Base-by-base conservation (phyloP, 2,329 filamentous ascomycete genomes). In the Chaetomiaceae sp. region DNA sequence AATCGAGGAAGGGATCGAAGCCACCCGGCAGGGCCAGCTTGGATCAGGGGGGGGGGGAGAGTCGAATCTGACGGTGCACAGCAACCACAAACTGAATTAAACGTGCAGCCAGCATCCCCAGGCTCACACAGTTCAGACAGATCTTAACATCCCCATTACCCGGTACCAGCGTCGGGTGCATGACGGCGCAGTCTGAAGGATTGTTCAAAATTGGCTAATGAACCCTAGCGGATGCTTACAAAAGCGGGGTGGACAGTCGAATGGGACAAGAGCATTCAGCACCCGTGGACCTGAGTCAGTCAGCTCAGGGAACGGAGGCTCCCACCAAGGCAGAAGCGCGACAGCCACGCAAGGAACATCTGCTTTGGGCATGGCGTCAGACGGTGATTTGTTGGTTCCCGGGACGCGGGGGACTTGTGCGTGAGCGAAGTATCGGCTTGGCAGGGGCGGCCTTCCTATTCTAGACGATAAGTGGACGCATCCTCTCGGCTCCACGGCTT, bases 331-430 rank as follows among this genome's bases (percentile, higher is more conserved):
- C 27, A 37, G 25, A 32, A 21, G 30, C 30, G 44, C 9, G 11
- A 9, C 20, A 16, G 23, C 8, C 34, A 11, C 14, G 30, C 34
- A 44, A 34, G 8, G 6, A 9, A 6, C 23, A 23, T 7, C 45
- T 49, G 45, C 27, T 43, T 51, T 43, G 25, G 47, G 53, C 10
- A 25, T 51, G 48, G 48, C 48, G 30, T 29, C 3, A 6, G 33
- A 16, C 27, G 20, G n/a, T 11, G 13, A 7, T 29, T 13, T 44
- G 47, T 43, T 47, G 47, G 47, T 54, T 47, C 47, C 11, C 10
- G 16, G 11, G 32, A 51, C 43, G 53, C 53, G 48, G 48, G 48
- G 53, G 5, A 51, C 53, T 51, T 55, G 53, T 55, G 53, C 38
- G 25, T 33, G 46, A 33, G 36, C 42, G 34, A 47, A 43, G 27